phyloP scores from a whole-genome alignment of 2,329 filamentous ascomycete genomes.

The Arthrobotrys entomopaga region DNA sequence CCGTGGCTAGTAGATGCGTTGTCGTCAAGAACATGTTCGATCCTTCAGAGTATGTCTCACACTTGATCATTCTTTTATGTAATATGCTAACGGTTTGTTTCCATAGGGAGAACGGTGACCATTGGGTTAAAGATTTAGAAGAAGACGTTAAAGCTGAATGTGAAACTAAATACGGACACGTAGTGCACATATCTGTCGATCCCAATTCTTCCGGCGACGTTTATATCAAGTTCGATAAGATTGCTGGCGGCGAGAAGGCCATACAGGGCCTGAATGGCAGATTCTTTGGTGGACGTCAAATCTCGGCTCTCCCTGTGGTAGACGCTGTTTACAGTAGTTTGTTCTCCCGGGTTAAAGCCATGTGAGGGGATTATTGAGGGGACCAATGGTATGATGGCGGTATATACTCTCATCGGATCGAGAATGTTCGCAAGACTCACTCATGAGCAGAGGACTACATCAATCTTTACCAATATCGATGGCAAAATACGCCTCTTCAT shows the following conservation, averaged over 20 bases:
- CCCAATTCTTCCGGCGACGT: slow-evolving; percentile 94
- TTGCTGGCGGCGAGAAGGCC: slow-evolving; percentile 94
- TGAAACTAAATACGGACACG: slow-evolving; percentile 93
- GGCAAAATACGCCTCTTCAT: slow-evolving; percentile 8
- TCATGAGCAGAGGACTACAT: slow-evolving; percentile 28
- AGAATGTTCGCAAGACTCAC: slow-evolving; percentile 28
- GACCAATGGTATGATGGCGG: slow-evolving; percentile 49
- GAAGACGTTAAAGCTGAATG: slow-evolving; percentile 93
- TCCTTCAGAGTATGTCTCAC: slow-evolving; percentile 78
- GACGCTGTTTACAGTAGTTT: slow-evolving; percentile 98
- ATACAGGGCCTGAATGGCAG: slow-evolving; percentile 97
- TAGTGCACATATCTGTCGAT: slow-evolving; percentile 96
- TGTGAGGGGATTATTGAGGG: slow-evolving; percentile 64
- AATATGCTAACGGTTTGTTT: slow-evolving; percentile 35
- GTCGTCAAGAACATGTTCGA: slow-evolving; percentile 97
- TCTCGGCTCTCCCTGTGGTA: slow-evolving; percentile 94
- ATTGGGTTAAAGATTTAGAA: slow-evolving; percentile 92
- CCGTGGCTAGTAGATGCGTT: slow-evolving; percentile 92
- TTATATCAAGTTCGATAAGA: slow-evolving; percentile 97
- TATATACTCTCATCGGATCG: slow-evolving; percentile 27
- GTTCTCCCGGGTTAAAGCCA: slow-evolving; percentile 85
- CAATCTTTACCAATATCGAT: not conserved
- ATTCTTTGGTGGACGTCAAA: slow-evolving; percentile 91
- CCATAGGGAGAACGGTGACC: slow-evolving; percentile 81
- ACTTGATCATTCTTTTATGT: slow-evolving; percentile 60